These are phyloP conservation scores for Thraustochytrium sp. DNA, from an alignment of 352 stramenopile species.

Conservation along the genomic window DNA sequence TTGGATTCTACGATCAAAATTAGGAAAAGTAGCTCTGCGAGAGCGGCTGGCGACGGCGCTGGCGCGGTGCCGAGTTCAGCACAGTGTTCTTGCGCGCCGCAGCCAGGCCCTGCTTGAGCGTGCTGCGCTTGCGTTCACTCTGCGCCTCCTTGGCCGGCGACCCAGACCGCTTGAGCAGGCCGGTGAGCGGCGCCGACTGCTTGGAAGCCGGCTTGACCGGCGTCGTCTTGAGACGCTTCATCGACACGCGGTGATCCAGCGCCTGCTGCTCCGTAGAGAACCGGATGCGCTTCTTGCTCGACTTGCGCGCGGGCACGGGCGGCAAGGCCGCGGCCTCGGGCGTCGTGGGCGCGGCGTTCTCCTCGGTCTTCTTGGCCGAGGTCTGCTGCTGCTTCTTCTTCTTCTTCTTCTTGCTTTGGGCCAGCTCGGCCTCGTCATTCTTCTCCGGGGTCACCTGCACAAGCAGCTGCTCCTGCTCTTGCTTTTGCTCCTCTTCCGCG, in stretches of 20 bases:
- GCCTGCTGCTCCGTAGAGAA: background rate
- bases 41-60: background rate
- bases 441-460: background rate
- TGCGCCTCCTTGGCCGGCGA: background rate
- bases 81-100: background rate
- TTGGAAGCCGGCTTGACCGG: slow-evolving; percentile 25
- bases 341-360: background rate
- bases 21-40: background rate
- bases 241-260: slow-evolving; percentile 21
- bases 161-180: background rate
- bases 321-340: too few species aligned
- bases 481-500: background rate
- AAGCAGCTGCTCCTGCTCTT: background rate
- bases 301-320: background rate
- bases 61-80: background rate
- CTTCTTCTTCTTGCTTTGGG: background rate
- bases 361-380: background rate
- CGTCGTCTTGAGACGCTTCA: slow-evolving; percentile 22
- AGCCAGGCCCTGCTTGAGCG: background rate
- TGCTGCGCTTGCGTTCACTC: background rate
- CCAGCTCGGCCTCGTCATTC: background rate
- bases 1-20: too few species aligned
- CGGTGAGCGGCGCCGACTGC: background rate
- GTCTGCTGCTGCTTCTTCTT: slow-evolving; percentile 11
- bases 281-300: slow-evolving; percentile 12